Evolutionary conservation across 768 basidiomycete species (phyloP).

Genomic region (Scleroderma bovista): DNA sequence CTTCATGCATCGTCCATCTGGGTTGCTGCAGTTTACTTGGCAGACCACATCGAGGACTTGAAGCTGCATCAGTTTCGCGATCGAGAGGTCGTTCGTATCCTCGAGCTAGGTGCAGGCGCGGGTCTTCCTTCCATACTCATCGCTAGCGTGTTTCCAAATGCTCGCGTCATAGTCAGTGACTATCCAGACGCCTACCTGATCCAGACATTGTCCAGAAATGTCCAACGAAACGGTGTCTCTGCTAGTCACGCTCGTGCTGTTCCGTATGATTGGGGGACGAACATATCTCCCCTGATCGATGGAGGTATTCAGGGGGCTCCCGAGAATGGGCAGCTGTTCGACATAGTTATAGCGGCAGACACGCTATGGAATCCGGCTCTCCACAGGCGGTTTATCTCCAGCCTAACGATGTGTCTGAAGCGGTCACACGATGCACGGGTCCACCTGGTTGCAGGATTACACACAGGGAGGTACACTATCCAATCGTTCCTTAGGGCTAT

Average conservation of each 20-base stretch:
- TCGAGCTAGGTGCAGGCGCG: slow-evolving; percentile 72
- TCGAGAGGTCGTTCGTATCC: slow-evolving; percentile 31
- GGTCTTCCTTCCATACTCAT: slow-evolving; percentile 70
- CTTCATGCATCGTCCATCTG: slow-evolving; percentile 77
- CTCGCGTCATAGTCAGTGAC: slow-evolving; percentile 52
- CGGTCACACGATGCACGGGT: slow-evolving; percentile 41
- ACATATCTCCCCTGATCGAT: slow-evolving; percentile 24
- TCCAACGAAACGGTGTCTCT: slow-evolving; percentile 43
- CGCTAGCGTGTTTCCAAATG: slow-evolving; percentile 41
- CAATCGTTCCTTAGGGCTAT: slow-evolving; percentile 49
- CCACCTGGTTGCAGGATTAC: slow-evolving; percentile 68
- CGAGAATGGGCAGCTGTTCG: slow-evolving; percentile 36
- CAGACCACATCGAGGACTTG: slow-evolving; percentile 54
- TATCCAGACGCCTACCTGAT: slow-evolving; percentile 67
- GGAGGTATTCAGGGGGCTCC: slow-evolving; percentile 1
- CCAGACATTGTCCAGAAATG: slow-evolving; percentile 50
- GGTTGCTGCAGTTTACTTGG: slow-evolving; percentile 61
- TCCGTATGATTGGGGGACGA: slow-evolving; percentile 64
- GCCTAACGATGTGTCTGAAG: slow-evolving; percentile 45
- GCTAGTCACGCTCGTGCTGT: slow-evolving; percentile 46
- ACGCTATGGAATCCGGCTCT: slow-evolving; percentile 71
- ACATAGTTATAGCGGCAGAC: slow-evolving; percentile 67
- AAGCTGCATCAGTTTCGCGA: slow-evolving; percentile 27
- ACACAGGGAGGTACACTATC: slow-evolving; percentile 72
- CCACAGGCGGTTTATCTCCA: slow-evolving; percentile 49